Percentiles rank a stretch among this genome's conserved stretches.
Evolutionary conservation across 106 monocot species (phyloP).

Genomic region (Acanthochlamys bracteata): DNA sequence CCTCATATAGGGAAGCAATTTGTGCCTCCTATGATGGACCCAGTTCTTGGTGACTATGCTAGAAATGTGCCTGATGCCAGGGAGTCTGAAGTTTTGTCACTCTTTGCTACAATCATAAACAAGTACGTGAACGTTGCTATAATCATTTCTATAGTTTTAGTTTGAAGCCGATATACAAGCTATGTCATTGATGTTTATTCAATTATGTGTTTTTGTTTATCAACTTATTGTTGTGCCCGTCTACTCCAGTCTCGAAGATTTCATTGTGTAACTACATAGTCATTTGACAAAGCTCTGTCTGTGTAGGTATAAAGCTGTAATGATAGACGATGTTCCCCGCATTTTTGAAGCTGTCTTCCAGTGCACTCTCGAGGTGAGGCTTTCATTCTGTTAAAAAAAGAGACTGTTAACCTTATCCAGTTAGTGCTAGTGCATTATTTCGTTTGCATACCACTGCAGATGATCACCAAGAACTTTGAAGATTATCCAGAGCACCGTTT

Average conservation of each 20-base stretch:
- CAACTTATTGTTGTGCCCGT: not conserved
- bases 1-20: conserved; percentile 88
- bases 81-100: conserved; percentile 96
- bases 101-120: conserved; percentile 94
- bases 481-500: conserved; percentile 98
- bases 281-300: not conserved
- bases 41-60: conserved; percentile 92
- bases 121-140: conserved; percentile 16
- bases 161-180: not conserved
- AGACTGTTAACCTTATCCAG: too few relatives aligned
- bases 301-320: conserved; percentile 68
- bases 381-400: not conserved
- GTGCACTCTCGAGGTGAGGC: conserved; percentile 82
- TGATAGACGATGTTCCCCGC: conserved; percentile 93
- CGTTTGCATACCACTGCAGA: conserved; percentile 28
- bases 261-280: not conserved
- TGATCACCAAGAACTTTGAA: conserved; percentile 99
- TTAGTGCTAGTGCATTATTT: not conserved
- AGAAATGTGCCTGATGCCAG: conserved; percentile 98
- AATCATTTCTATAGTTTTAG: not conserved
- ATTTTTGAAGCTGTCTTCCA: conserved; percentile 98
- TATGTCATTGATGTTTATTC: too few relatives aligned
- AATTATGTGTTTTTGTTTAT: not conserved
- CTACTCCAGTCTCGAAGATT: not conserved
- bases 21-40: conserved; percentile 99